Evolutionary conservation across 1,139 yeast genomes (phyloP).

Genomic region (Debaryomyces fabryi): DNA sequence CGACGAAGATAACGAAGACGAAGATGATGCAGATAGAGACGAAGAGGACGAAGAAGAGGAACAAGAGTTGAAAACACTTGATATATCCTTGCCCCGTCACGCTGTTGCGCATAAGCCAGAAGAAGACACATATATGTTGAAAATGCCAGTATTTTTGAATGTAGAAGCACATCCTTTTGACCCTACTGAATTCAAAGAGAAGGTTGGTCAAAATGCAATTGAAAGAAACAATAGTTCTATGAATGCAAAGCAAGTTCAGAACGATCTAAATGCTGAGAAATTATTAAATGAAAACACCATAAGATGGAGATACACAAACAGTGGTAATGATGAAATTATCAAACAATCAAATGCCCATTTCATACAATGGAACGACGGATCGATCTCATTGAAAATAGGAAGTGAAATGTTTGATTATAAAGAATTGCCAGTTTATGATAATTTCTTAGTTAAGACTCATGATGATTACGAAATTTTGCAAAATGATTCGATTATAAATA

Average conservation of each 20-base stretch:
- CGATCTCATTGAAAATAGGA: conserved; percentile 82
- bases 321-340: conserved; percentile 62
- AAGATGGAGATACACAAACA: conserved; percentile 86
- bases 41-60: conserved; percentile 34
- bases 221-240: conserved; percentile 37
- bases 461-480: conserved; percentile 75
- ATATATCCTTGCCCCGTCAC: conserved; percentile 75
- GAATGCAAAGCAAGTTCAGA: conserved; percentile 40
- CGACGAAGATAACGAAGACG: conserved; percentile 11
- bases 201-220: conserved; percentile 51
- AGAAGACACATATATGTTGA: conserved; percentile 55
- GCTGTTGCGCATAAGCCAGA: conserved; percentile 52
- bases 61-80: conserved; percentile 48
- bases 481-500: conserved; percentile 47
- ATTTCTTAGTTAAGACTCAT: conserved; percentile 71
- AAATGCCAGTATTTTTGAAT: conserved; percentile 79
- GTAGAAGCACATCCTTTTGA: conserved; percentile 90
- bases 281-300: conserved; percentile 78
- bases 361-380: conserved; percentile 93
- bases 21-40: conserved; percentile 18
- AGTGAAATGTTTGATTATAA: conserved; percentile 82
- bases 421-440: conserved; percentile 67
- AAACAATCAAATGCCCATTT: conserved; percentile 90
- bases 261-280: conserved; percentile 51
- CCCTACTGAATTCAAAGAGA: conserved; percentile 64